Percentiles rank a stretch among this genome's conserved stretches.
Evolutionary conservation across 257 asterid genomes (phyloP).

Genomic region (Nicotiana paniculata): DNA sequence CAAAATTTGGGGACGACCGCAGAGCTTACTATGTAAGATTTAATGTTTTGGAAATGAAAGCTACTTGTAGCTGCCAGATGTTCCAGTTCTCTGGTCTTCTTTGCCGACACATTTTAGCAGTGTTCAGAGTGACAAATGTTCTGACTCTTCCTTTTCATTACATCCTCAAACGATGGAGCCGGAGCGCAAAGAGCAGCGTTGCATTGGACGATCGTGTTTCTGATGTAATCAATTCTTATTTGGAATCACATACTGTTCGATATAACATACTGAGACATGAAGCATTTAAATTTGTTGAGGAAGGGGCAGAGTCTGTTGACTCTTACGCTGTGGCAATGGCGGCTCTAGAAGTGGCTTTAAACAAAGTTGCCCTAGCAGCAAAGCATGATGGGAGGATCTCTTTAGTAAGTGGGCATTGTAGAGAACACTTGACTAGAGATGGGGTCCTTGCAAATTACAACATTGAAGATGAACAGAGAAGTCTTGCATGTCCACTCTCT

Average conservation of each 20-base stretch:
- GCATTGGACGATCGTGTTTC: conserved; percentile 52
- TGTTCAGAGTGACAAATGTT: conserved; percentile 85
- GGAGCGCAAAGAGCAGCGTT: conserved; percentile 81
- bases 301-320: conserved; percentile 69
- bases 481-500: conserved; percentile 46
- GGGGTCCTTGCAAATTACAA: conserved; percentile 22
- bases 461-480: conserved; percentile 39
- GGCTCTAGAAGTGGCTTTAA: conserved; percentile 75
- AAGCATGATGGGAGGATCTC: conserved; percentile 55
- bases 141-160: conserved; percentile 88
- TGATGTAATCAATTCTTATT: conserved; percentile 55
- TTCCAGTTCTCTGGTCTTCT: conserved; percentile 95
- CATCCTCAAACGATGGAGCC: conserved; percentile 84
- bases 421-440: conserved; percentile 29
- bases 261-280: conserved; percentile 79
- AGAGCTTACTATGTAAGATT: conserved; percentile 67
- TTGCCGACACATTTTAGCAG: conserved; percentile 86
- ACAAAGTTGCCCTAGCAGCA: conserved; percentile 45
- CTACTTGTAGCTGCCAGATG: conserved; percentile 88
- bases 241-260: conserved; percentile 96
- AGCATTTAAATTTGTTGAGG: conserved; percentile 79
- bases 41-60: conserved; percentile 90
- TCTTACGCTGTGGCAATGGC: conserved; percentile 55
- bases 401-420: conserved; percentile 34
- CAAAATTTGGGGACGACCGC: conserved; percentile 83